phyloP scores from a whole-genome alignment of 768 basidiomycete genomes.

The Boletus reticulatus region DNA sequence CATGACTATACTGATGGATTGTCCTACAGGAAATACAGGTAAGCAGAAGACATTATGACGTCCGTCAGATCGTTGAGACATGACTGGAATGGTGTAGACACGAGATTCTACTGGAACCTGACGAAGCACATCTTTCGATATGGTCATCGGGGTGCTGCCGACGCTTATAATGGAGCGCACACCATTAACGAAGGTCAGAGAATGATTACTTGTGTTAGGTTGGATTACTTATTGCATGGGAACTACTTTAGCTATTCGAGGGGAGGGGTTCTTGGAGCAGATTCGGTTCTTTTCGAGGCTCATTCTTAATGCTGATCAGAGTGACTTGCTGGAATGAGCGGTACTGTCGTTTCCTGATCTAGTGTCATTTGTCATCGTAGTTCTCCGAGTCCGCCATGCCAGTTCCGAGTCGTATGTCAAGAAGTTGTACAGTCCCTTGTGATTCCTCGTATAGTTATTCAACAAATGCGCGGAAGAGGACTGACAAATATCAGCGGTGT shows the following conservation, averaged over 20 bases:
- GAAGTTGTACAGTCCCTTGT: too few relatives aligned
- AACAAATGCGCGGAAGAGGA: too few relatives aligned
- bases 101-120: constrained; percentile 44
- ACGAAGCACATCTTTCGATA: constrained; percentile 49
- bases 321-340: constrained; percentile 20
- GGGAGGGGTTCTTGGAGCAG: constrained; percentile 29
- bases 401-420: too few relatives aligned
- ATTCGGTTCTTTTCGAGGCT: constrained; percentile 34
- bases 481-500: too few relatives aligned
- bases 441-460: too few relatives aligned
- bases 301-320: constrained; percentile 33
- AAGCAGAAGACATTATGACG: constrained; percentile 12
- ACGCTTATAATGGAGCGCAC: constrained; percentile 37
- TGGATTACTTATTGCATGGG: constrained; percentile 10
- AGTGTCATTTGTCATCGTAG: not conserved
- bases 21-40: constrained; percentile 23
- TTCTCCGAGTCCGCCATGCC: too few relatives aligned
- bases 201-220: not conserved
- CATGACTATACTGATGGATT: constrained; percentile 3
- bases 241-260: constrained; percentile 24
- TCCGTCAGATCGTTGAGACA: too few relatives aligned
- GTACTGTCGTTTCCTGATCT: not conserved
- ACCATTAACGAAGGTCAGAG: constrained; percentile 29
- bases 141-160: constrained; percentile 28
- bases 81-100: constrained; percentile 39